Evolutionary conservation across 441 rosid species (phyloP).

Genomic region (Adansonia gregorii): DNA sequence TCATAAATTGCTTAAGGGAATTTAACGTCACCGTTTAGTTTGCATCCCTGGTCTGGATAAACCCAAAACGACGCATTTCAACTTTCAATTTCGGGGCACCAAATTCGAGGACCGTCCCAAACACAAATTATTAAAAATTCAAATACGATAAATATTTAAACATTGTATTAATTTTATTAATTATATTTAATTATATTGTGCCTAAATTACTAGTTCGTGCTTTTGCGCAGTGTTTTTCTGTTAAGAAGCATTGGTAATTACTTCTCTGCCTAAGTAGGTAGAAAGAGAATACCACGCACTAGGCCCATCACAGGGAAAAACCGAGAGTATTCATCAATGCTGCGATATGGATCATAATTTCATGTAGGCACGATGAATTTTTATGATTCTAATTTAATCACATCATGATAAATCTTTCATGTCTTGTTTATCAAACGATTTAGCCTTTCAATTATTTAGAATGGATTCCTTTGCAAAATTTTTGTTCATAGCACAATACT

Average conservation of each 20-base stretch:
- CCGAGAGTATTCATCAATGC: not conserved
- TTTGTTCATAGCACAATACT: not conserved
- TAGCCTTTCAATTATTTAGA: not conserved
- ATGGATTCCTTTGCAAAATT: not conserved
- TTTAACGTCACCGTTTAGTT: not conserved
- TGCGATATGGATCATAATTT: not conserved
- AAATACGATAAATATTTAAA: too few relatives aligned
- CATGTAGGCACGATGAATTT: not conserved
- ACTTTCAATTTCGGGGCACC: too few relatives aligned
- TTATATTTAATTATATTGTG: too few relatives aligned
- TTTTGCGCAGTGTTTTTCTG: too few relatives aligned
- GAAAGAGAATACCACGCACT: not conserved
- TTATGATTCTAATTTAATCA: not conserved
- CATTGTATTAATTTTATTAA: too few relatives aligned
- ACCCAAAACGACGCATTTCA: not conserved
- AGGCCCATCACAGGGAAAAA: not conserved
- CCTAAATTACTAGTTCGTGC: too few relatives aligned
- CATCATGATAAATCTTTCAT: not conserved
- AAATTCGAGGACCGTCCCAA: too few relatives aligned
- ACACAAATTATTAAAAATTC: too few relatives aligned
- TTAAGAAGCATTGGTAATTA: too few relatives aligned
- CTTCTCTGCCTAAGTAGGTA: too few relatives aligned
- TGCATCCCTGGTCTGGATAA: too few relatives aligned
- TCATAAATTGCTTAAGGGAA: not conserved
- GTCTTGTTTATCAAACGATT: not conserved